A percentile compares a stretch with the other conserved stretches of the same genome.
Evolutionary conservation across 495 filamentous ascomycete species (phyloP).

Genomic region (Xylaria sp.): DNA sequence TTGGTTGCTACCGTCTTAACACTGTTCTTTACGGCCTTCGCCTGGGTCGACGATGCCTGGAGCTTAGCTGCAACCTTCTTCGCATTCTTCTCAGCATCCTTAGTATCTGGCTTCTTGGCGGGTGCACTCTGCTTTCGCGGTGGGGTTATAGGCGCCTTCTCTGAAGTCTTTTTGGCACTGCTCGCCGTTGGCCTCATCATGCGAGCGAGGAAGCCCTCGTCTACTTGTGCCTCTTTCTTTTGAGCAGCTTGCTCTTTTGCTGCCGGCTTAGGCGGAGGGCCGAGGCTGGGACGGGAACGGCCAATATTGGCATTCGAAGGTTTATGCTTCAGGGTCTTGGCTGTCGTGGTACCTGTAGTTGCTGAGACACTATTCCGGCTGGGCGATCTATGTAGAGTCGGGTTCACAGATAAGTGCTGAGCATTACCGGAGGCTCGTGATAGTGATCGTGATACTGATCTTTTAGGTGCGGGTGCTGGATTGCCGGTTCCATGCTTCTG

Average conservation of each 20-base stretch:
- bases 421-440: constrained; percentile 46
- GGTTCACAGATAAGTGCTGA: constrained; percentile 31
- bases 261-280: constrained; percentile 54
- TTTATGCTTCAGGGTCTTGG: constrained; percentile 47
- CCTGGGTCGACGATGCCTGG: constrained; percentile 33
- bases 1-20: constrained; percentile 39
- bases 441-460: constrained; percentile 45
- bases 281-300: constrained; percentile 57
- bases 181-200: constrained; percentile 93
- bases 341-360: constrained; percentile 32
- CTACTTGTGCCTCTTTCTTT: constrained; percentile 58
- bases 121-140: constrained; percentile 45
- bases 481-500: constrained; percentile 56
- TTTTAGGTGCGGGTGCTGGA: constrained; percentile 34
- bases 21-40: constrained; percentile 26
- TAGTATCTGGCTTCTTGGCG: constrained; percentile 33
- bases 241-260: constrained; percentile 49
- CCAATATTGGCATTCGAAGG: constrained; percentile 48
- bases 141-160: constrained; percentile 62
- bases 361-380: constrained; percentile 55
- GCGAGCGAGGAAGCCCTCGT: constrained; percentile 81
- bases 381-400: constrained; percentile 46
- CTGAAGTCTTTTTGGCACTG: constrained; percentile 77
- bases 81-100: constrained; percentile 33
- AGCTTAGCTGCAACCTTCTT: constrained; percentile 42